Evolutionary conservation across 192 early-diverging fungal genomes (phyloP).

Genomic region (Funneliformis geosporum): DNA sequence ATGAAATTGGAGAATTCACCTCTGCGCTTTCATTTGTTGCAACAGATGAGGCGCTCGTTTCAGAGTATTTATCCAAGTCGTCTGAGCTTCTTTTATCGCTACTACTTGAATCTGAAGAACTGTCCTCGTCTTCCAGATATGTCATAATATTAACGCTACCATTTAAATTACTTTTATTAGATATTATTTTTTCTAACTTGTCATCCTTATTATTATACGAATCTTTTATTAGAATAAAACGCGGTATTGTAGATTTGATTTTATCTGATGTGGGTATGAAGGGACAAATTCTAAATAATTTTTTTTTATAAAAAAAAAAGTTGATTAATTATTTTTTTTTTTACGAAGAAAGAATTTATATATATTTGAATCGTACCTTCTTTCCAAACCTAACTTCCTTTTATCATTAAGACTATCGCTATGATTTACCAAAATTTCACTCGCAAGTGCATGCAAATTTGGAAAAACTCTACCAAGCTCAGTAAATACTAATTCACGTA

Average conservation of each 20-base stretch:
- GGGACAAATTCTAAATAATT: background rate
- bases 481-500: constrained; percentile 43
- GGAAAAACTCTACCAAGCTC: constrained; percentile 46
- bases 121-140: background rate
- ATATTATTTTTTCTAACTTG: background rate
- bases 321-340: background rate
- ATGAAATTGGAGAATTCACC: background rate
- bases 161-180: background rate
- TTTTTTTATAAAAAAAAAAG: background rate
- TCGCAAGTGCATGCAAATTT: constrained; percentile 35
- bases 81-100: background rate
- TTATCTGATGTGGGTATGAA: constrained; percentile 3
- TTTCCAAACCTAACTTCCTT: constrained; percentile 18
- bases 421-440: constrained; percentile 44
- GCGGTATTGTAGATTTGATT: background rate
- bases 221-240: background rate
- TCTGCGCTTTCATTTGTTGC: background rate
- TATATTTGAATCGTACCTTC: background rate
- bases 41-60: background rate
- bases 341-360: background rate
- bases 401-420: constrained; percentile 37
- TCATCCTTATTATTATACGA: background rate
- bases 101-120: background rate
- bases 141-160: background rate
- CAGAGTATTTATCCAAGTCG: background rate